Evolutionary conservation across 805 yeast genomes (phyloP).

Genomic region (Metschnikowia chrysomelidarum): DNA sequence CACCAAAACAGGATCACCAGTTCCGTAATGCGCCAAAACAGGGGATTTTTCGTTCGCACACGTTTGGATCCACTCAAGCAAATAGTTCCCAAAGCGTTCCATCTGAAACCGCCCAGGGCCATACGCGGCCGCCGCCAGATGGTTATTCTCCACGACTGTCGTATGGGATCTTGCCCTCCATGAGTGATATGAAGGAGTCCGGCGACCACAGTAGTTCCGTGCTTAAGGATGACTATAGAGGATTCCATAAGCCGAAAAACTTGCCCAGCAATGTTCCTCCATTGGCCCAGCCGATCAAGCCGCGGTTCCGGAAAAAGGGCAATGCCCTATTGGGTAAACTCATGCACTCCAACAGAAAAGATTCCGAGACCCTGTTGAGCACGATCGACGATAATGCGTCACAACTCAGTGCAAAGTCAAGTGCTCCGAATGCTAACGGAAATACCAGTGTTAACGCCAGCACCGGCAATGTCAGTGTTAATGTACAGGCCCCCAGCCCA

Average conservation of each 20-base stretch:
- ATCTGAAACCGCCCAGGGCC: too few species aligned
- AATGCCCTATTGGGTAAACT: constrained; percentile 38
- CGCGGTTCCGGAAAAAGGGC: constrained; percentile 40
- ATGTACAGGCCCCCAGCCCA: constrained; percentile 2
- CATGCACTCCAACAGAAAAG: constrained; percentile 35
- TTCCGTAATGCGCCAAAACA: constrained; percentile 2
- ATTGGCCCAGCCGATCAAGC: constrained; percentile 48
- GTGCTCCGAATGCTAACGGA: neutral
- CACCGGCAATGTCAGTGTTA: too few species aligned
- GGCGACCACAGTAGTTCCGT: constrained; percentile 1
- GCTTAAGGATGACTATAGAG: constrained; percentile 31
- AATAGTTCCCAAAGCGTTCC: constrained; percentile 1
- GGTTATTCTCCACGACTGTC: constrained; percentile 19
- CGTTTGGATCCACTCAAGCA: constrained; percentile 2
- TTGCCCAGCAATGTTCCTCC: constrained; percentile 41
- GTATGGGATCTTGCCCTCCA: constrained; percentile 8
- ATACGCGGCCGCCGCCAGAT: constrained; percentile 9
- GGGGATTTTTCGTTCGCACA: constrained; percentile 7
- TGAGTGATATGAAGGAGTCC: constrained; percentile 1
- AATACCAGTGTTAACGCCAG: too few species aligned
- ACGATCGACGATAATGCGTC: constrained; percentile 5
- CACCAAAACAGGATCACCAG: too few species aligned
- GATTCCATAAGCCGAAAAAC: constrained; percentile 37
- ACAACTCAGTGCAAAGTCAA: neutral
- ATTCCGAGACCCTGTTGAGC: constrained; percentile 21